Evolutionary conservation across 495 filamentous ascomycete genomes (phyloP).

Genomic region (Penicillium paradoxum): DNA sequence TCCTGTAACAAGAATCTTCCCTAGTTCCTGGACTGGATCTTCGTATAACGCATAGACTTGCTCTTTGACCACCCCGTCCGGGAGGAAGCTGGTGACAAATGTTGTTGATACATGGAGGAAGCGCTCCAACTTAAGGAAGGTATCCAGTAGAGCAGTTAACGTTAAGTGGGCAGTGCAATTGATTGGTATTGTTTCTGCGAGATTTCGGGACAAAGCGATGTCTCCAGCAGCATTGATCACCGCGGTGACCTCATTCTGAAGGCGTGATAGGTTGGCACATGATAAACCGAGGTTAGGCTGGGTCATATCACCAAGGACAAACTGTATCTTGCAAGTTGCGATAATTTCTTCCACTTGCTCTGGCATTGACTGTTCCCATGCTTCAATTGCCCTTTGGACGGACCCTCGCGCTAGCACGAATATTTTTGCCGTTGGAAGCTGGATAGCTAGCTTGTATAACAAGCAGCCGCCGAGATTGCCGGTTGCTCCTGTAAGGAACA

Average conservation of each 20-base stretch:
- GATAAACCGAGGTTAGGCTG: slow-evolving; percentile 7
- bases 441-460: slow-evolving; percentile 20
- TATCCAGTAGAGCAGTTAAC: background rate
- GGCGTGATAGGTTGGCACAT: background rate
- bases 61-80: slow-evolving; percentile 10
- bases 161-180: slow-evolving; percentile 10
- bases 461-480: slow-evolving; percentile 21
- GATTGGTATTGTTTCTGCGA: slow-evolving; percentile 2
- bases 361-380: slow-evolving; percentile 19
- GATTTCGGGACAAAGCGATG: slow-evolving; percentile 10
- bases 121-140: slow-evolving; percentile 3
- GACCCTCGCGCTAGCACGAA: slow-evolving; percentile 14
- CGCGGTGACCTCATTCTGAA: slow-evolving; percentile 10
- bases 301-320: slow-evolving; percentile 17
- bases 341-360: slow-evolving; percentile 17
- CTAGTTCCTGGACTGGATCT: background rate
- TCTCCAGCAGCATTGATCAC: slow-evolving; percentile 15
- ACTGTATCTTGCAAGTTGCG: slow-evolving; percentile 13
- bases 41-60: slow-evolving; percentile 2
- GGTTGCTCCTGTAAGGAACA: slow-evolving; percentile 22
- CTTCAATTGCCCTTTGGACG: slow-evolving; percentile 6
- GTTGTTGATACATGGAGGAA: slow-evolving; percentile 17
- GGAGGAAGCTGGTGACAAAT: slow-evolving; percentile 10
- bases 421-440: slow-evolving; percentile 16
- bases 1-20: slow-evolving; percentile 3